Evolutionary conservation across 164 flowering plant species (phyloP), one percentile per base, ranked within the genome.

Genomic region (Berberis vulgaris): DNA sequence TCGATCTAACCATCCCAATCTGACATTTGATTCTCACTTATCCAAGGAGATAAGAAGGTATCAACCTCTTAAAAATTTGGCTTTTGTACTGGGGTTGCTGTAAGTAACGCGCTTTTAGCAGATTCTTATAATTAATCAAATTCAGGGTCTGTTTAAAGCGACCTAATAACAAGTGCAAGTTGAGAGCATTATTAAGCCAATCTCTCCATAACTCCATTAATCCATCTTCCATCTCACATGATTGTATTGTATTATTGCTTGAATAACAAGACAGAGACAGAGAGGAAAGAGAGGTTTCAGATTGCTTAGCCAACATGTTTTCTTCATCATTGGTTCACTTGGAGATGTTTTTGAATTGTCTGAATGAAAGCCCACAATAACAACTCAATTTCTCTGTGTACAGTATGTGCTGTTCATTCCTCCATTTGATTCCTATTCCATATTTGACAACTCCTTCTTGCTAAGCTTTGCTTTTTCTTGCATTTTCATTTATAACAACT

Each of bases 391-490:
- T 42, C 46, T 7, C 5, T 42, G 45, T 40, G 5, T 8, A 54
- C 54, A 3, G 45, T 64, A 6, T 64, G 66, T 40, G 53, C 59
- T 13, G 8, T 39, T 8, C 39, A 52, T 67, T 13, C 45, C 41
- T 41, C n/a, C 61, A 61, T 41, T 61, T 62, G 55, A 60, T 41
- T 50, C 13, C 55, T 49, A 61, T 45, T 67, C 56, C 61, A 65
- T 61, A 59, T 26, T 26, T 26, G 26, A 26, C 26, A 26, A 26
- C 26, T 26, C 26, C 26, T 26, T 65, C 42, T 40, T 56, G 45
- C 56, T 68, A 61, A 13, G 61, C 41, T 68, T 61, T 62, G 65
- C 47, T 47, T 57, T 61, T 44, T 60, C 61, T 47, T 6, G 41
- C 60, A 26, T 13, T n/a, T 57, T 44, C 4, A 57, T 7, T 41